A percentile compares a stretch with the other conserved stretches of the same genome.
These are phyloP conservation scores for Friedmanniomyces simplex DNA, from an alignment of 495 filamentous ascomycete genomes.

Conservation along the genomic window DNA sequence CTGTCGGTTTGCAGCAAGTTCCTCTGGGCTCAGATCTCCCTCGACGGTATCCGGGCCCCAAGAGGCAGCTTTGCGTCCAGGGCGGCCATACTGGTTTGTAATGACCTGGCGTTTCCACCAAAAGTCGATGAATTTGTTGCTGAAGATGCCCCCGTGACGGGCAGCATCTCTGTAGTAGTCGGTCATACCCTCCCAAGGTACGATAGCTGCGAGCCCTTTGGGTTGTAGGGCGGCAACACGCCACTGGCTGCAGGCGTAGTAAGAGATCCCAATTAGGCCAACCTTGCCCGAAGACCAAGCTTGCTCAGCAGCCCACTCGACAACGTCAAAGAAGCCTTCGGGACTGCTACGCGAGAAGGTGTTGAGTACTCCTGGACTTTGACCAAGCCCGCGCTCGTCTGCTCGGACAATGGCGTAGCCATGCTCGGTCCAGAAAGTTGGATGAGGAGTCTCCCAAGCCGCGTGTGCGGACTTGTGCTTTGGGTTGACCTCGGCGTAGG, in stretches of 20 bases:
- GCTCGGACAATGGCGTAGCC: conserved; percentile 51
- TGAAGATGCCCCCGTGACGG: conserved; percentile 55
- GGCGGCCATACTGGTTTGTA: conserved; percentile 50
- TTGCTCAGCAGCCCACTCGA: conserved; percentile 54
- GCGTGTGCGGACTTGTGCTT: conserved; percentile 40
- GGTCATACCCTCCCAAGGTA: conserved; percentile 59
- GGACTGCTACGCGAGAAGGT: conserved; percentile 49
- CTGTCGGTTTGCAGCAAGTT: conserved; percentile 38
- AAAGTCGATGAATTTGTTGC: conserved; percentile 49
- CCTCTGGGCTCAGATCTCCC: conserved; percentile 40
- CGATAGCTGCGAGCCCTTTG: conserved; percentile 46
- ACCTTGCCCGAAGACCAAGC: conserved; percentile 51
- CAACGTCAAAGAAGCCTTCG: conserved; percentile 48
- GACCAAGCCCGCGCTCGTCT: conserved; percentile 49
- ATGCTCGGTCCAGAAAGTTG: conserved; percentile 47
- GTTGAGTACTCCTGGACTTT: conserved; percentile 47
- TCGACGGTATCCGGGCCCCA: conserved; percentile 31
- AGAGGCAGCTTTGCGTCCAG: conserved; percentile 29
- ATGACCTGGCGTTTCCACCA: conserved; percentile 54
- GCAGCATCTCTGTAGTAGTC: conserved; percentile 55
- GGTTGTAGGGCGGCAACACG: conserved; percentile 49
- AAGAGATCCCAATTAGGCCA: conserved; percentile 50
- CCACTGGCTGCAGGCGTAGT: conserved; percentile 56
- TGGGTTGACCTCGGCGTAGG: conserved; percentile 38
- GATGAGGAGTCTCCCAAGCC: conserved; percentile 55